A percentile compares a stretch with the other conserved stretches of the same genome.
Conservation (phyloP, 2,329 filamentous ascomycete genomes). For the Alternaria triticina region DNA sequence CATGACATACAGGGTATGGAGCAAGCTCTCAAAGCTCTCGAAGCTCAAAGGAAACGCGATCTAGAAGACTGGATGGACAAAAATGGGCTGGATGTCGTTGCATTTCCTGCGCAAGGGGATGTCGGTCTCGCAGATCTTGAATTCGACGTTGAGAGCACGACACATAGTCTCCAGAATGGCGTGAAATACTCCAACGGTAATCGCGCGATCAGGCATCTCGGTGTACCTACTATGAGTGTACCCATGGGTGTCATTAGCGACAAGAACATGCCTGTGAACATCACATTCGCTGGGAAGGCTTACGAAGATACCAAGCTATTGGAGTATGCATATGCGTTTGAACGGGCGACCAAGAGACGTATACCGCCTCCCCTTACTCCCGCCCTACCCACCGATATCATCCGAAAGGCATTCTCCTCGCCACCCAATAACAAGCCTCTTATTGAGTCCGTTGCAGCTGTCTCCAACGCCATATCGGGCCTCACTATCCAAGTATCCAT, state of each 20-base stretch:
- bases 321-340: slow-evolving; percentile 30
- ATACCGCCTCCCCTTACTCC: slow-evolving; percentile 19
- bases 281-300: slow-evolving; percentile 60
- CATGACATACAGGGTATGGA: slow-evolving; percentile 53
- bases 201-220: slow-evolving; percentile 60
- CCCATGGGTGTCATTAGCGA: slow-evolving; percentile 59
- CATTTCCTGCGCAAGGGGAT: slow-evolving; percentile 60
- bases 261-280: slow-evolving; percentile 59
- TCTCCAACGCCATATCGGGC: not conserved
- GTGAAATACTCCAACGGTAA: slow-evolving; percentile 63
- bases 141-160: slow-evolving; percentile 33
- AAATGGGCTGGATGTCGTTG: slow-evolving; percentile 53
- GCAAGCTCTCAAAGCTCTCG: slow-evolving; percentile 54
- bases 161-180: slow-evolving; percentile 56
- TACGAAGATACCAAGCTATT: slow-evolving; percentile 53
- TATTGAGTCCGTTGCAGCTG: not conserved
- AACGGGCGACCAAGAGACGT: slow-evolving; percentile 21
- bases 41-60: slow-evolving; percentile 57
- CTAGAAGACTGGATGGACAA: slow-evolving; percentile 60
- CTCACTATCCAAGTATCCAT: not conserved
- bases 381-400: slow-evolving; percentile 18
- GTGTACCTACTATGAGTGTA: slow-evolving; percentile 61
- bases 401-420: not conserved
- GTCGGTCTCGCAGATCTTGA: slow-evolving; percentile 59
- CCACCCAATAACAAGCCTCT: not conserved